Evolutionary conservation across 257 asterid species (phyloP).

Genomic region (Eucommia ulmoides): DNA sequence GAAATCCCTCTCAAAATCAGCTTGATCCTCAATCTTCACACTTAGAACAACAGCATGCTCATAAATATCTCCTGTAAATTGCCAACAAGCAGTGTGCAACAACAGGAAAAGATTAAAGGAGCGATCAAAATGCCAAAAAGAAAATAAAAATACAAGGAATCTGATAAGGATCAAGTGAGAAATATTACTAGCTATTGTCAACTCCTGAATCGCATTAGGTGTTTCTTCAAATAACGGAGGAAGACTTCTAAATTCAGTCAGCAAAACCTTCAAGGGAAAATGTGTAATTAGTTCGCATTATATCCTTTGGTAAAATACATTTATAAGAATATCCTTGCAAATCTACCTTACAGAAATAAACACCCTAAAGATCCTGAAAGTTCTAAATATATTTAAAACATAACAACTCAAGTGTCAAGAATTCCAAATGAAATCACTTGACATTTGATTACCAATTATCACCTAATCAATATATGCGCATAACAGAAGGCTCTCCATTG

Average conservation of each 20-base stretch:
- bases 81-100: background rate
- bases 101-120: background rate
- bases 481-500: no score
- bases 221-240: slow-evolving; percentile 43
- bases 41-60: slow-evolving; percentile 91
- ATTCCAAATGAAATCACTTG: background rate
- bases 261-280: slow-evolving; percentile 23
- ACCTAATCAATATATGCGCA: background rate
- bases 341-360: background rate
- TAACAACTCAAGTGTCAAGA: background rate
- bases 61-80: slow-evolving; percentile 63
- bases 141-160: background rate
- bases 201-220: slow-evolving; percentile 26
- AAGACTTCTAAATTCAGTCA: slow-evolving; percentile 35
- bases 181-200: slow-evolving; percentile 38
- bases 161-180: slow-evolving; percentile 1
- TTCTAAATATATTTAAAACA: background rate
- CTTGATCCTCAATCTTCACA: slow-evolving; percentile 86
- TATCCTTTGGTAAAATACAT: background rate
- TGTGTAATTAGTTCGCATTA: background rate
- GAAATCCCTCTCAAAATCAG: slow-evolving; percentile 91
- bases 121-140: background rate
- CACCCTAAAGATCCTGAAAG: background rate
- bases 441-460: background rate
- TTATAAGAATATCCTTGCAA: no score